phyloP scores from a whole-genome alignment of 2,329 filamentous ascomycete species.

The Claviceps citrina region DNA sequence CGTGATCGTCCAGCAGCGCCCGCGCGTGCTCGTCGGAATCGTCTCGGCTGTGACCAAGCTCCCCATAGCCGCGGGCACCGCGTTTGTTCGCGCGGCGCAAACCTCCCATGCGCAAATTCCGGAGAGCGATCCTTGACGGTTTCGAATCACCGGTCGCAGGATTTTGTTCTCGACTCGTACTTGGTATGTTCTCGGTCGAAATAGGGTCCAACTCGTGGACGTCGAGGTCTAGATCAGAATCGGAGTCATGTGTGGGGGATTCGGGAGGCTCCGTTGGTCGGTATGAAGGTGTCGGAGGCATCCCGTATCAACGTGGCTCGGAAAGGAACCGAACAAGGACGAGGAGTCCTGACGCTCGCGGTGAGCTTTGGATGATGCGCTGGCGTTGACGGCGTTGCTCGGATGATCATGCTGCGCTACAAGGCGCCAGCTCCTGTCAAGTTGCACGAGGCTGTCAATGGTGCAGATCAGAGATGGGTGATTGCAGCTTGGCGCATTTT shows the following conservation, averaged over 20 bases:
- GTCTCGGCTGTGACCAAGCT: slow-evolving; percentile 40
- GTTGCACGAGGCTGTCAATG: not conserved
- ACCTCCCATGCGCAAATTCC: slow-evolving; percentile 53
- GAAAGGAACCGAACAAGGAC: not conserved
- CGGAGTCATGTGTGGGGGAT: slow-evolving; percentile 51
- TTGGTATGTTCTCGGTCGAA: slow-evolving; percentile 21
- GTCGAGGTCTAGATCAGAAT: slow-evolving; percentile 59
- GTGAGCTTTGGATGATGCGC: slow-evolving; percentile 7
- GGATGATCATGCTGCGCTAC: slow-evolving; percentile 11
- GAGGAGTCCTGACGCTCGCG: slow-evolving; percentile 7
- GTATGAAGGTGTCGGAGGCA: slow-evolving; percentile 40
- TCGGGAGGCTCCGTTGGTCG: slow-evolving; percentile 47
- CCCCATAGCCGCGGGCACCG: slow-evolving; percentile 39
- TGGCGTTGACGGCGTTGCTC: slow-evolving; percentile 6
- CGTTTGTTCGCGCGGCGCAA: slow-evolving; percentile 41
- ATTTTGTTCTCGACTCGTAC: slow-evolving; percentile 15
- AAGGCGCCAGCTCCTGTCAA: not conserved
- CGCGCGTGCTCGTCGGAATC: slow-evolving; percentile 50
- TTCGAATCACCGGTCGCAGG: slow-evolving; percentile 30
- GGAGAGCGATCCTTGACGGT: slow-evolving; percentile 51
- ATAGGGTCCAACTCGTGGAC: slow-evolving; percentile 65
- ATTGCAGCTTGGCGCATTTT: slow-evolving; percentile 8
- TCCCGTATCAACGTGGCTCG: slow-evolving; percentile 24
- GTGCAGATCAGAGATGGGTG: slow-evolving; percentile 1
- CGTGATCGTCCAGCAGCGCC: slow-evolving; percentile 49